phyloP scores from a whole-genome alignment of 495 filamentous ascomycete species.

The Sordaria brevicollis region DNA sequence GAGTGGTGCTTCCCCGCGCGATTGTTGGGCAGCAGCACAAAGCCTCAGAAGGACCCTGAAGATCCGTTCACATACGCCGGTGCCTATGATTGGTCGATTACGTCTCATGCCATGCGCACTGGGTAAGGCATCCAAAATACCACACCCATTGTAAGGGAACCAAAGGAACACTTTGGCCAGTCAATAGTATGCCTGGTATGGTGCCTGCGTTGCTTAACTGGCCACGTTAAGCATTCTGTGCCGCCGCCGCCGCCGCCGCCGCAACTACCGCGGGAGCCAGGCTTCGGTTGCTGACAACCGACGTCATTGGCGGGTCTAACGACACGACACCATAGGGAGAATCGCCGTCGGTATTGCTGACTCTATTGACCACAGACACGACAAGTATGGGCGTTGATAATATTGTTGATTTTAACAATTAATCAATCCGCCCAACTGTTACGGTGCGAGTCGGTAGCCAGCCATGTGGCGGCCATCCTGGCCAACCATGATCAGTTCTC shows the following conservation, averaged over 20 bases:
- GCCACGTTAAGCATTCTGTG: neutral
- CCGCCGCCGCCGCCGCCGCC: neutral
- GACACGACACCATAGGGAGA: neutral
- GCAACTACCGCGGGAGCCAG: neutral
- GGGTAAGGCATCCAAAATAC: neutral
- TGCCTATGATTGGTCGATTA: neutral
- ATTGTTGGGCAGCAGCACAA: neutral
- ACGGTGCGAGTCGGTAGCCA: neutral
- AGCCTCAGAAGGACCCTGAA: conserved; percentile 13
- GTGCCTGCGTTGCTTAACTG: neutral
- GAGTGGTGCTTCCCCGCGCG: neutral
- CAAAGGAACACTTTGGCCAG: neutral
- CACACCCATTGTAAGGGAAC: neutral
- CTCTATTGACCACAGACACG: too few relatives aligned
- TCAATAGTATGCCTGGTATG: neutral
- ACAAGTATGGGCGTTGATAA: neutral
- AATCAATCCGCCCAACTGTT: neutral
- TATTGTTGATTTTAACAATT: neutral
- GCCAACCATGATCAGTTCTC: neutral
- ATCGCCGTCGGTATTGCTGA: neutral
- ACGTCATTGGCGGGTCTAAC: neutral
- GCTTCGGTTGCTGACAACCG: neutral
- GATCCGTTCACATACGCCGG: conserved; percentile 3
- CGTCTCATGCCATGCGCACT: neutral
- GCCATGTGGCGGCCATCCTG: neutral